Conservation (phyloP, 352 stramenopile genomes). For the Phytopythium cucurbitacearum region DNA sequence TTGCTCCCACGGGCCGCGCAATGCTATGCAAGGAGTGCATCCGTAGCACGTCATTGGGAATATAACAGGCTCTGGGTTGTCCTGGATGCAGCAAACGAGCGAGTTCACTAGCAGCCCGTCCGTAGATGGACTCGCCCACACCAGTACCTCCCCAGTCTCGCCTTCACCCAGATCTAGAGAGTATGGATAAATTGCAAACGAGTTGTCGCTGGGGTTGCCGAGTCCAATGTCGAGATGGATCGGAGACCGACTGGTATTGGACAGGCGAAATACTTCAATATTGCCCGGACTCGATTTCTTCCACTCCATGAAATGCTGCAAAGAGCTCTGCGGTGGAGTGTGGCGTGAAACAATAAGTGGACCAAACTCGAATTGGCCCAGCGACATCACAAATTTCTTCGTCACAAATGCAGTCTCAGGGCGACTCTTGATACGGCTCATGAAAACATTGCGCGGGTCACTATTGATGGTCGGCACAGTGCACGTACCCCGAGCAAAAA, state of each 20-base stretch:
- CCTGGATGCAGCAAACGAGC: conserved; percentile 86
- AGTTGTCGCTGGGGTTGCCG: conserved; percentile 14
- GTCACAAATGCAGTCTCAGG: conserved; percentile 61
- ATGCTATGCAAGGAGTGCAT: conserved; percentile 64
- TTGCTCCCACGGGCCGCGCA: conserved; percentile 88
- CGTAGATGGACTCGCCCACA: conserved; percentile 87
- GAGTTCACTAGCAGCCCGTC: conserved; percentile 65
- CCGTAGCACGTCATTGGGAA: conserved; percentile 88
- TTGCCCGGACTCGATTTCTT: conserved; percentile 64
- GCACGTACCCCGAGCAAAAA: conserved; percentile 81
- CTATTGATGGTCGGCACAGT: conserved; percentile 90
- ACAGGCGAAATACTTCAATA: conserved; percentile 90
- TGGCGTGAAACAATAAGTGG: conserved; percentile 62
- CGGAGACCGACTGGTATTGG: conserved; percentile 81
- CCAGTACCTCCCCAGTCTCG: conserved; percentile 88
- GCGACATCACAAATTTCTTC: conserved; percentile 91
- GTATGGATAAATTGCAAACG: conserved; percentile 77
- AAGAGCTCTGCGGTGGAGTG: conserved; percentile 5
- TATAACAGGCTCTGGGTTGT: conserved; percentile 88
- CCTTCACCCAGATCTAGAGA: conserved; percentile 76
- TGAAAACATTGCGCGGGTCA: conserved; percentile 94
- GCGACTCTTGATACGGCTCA: conserved; percentile 87
- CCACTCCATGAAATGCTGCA: conserved; percentile 45
- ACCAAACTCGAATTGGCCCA: conserved; percentile 91
- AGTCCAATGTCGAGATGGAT: conserved; percentile 65